Percentiles rank a stretch among this genome's conserved stretches.
Conservation (phyloP, 306 rosid genomes). For the Comarum palustre region DNA sequence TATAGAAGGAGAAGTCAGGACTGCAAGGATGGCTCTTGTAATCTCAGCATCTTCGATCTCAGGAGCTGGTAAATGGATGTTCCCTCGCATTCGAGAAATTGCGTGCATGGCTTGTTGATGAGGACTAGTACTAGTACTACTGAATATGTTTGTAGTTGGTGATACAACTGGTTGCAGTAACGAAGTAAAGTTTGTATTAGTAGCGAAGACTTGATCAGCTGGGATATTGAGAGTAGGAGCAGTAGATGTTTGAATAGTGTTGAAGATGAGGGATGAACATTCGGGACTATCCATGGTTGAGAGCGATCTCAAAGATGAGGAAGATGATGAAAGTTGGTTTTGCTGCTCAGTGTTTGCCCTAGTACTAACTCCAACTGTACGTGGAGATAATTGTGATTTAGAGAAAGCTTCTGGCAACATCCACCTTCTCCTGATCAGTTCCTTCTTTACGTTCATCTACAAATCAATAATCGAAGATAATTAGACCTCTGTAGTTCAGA, state of each 20-base stretch:
- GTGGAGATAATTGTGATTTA: slow-evolving; percentile 15
- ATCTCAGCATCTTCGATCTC: slow-evolving; percentile 52
- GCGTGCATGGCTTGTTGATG: slow-evolving; percentile 51
- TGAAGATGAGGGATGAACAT: slow-evolving; percentile 60
- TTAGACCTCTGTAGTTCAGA: background rate
- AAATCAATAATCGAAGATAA: background rate
- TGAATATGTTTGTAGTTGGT: background rate
- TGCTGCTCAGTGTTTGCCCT: slow-evolving; percentile 24
- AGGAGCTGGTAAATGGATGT: slow-evolving; percentile 40
- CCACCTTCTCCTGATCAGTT: slow-evolving; percentile 42
- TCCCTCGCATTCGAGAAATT: slow-evolving; percentile 30
- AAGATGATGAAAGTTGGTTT: slow-evolving; percentile 64
- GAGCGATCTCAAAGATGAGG: slow-evolving; percentile 76
- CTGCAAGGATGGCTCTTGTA: slow-evolving; percentile 56
- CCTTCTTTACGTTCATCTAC: slow-evolving; percentile 50
- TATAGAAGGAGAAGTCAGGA: slow-evolving; percentile 38
- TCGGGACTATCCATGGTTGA: slow-evolving; percentile 76
- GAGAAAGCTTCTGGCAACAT: slow-evolving; percentile 49
- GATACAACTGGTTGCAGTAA: slow-evolving; percentile 31
- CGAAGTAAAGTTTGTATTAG: slow-evolving; percentile 29
- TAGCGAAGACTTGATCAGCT: slow-evolving; percentile 4
- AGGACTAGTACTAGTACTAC: slow-evolving; percentile 4
- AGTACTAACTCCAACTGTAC: background rate
- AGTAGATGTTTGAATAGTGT: slow-evolving; percentile 31
- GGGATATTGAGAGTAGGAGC: slow-evolving; percentile 15